Conservation (phyloP, 345 rosid species). For the Lepidium sativum region DNA sequence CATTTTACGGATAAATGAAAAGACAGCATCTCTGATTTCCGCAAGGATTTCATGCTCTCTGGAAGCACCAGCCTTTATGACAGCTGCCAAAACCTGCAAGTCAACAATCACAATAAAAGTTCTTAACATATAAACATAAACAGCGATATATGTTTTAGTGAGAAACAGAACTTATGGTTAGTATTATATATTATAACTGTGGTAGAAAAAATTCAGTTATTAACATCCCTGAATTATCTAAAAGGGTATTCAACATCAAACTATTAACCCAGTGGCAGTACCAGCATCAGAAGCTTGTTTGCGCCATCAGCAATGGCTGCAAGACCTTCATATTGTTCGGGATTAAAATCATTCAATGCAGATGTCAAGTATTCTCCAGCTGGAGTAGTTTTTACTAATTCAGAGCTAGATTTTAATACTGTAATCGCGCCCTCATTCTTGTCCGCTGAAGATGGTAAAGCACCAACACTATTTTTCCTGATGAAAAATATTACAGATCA, state of each 20-base stretch:
- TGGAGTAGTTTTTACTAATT: constrained; percentile 75
- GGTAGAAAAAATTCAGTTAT: background rate
- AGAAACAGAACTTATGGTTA: background rate
- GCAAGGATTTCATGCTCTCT: constrained; percentile 99
- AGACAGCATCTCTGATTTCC: constrained; percentile 93
- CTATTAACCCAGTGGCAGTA: constrained; percentile 38
- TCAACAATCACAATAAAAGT: constrained; percentile 4
- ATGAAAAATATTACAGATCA: constrained; percentile 9
- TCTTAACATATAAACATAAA: background rate
- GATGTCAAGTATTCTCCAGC: constrained; percentile 96
- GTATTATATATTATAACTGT: background rate
- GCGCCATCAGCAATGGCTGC: constrained; percentile 99
- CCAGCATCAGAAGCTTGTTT: constrained; percentile 98
- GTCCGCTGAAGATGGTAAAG: constrained; percentile 36
- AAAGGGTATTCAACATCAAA: background rate
- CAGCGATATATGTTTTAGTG: background rate
- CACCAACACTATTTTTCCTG: constrained; percentile 47
- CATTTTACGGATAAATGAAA: constrained; percentile 86
- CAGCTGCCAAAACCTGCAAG: constrained; percentile 96
- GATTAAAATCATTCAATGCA: constrained; percentile 89
- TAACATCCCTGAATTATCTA: background rate
- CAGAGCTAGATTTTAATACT: constrained; percentile 55
- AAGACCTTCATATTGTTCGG: constrained; percentile 83
- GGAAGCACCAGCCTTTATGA: constrained; percentile 98
- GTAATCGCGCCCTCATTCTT: constrained; percentile 42